Evolutionary conservation across 306 rosid genomes (phyloP).

Genomic region (Notholithocarpus densiflorus): DNA sequence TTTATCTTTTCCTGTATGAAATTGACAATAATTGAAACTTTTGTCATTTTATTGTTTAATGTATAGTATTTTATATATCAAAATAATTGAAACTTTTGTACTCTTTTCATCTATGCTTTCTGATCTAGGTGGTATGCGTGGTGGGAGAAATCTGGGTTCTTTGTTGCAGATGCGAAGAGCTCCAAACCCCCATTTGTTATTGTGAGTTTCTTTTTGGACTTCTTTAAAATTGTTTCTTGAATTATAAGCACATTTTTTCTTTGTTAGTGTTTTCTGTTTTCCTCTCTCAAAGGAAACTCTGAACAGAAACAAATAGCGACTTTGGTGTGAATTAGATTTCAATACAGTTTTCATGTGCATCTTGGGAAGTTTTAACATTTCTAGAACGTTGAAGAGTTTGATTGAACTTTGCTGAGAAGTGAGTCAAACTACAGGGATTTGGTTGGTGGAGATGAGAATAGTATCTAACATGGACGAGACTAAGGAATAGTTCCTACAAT

Average conservation of each 20-base stretch:
- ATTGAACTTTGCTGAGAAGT: background rate
- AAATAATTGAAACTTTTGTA: too few relatives aligned
- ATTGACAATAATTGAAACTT: background rate
- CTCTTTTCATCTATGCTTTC: conserved; percentile 20
- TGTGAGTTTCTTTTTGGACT: conserved; percentile 49
- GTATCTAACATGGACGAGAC: background rate
- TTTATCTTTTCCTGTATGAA: background rate
- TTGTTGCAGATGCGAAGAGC: conserved; percentile 84
- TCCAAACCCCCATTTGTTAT: conserved; percentile 76
- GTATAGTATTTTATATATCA: too few relatives aligned
- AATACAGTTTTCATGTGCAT: too few relatives aligned
- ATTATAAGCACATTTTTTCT: background rate
- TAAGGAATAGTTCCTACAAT: background rate
- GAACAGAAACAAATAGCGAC: background rate
- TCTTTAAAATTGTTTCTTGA: conserved; percentile 8
- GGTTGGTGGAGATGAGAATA: background rate
- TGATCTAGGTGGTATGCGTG: conserved; percentile 83
- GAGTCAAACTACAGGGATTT: background rate
- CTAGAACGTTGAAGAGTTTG: background rate
- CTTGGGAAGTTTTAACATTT: background rate
- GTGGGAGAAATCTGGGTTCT: conserved; percentile 85
- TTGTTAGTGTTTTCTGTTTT: background rate
- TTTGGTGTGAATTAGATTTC: background rate
- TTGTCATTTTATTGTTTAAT: too few relatives aligned
- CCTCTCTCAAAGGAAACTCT: background rate